Percentiles rank a stretch among this genome's conserved stretches.
These are phyloP conservation scores for Thalassiosira profunda DNA, from an alignment of 108 stramenopile genomes.

Conservation along the genomic window DNA sequence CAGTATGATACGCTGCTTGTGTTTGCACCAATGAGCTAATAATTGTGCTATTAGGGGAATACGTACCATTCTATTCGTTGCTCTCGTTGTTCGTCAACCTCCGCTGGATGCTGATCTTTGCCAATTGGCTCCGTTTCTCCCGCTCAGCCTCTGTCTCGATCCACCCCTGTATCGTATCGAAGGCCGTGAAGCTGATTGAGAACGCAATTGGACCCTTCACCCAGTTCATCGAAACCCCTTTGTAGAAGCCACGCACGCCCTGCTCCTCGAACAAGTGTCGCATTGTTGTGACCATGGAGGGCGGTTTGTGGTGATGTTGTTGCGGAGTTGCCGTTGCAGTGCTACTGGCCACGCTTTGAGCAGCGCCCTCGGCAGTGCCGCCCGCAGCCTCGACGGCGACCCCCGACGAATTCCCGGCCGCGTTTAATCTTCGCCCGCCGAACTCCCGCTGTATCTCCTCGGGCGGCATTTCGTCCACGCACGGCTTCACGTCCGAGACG, in stretches of 20 bases:
- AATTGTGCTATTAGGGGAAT: no score
- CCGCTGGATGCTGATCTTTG: slow-evolving; percentile 24
- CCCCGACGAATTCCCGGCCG: no score
- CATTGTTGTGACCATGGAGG: slow-evolving; percentile 67
- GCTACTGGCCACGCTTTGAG: background rate
- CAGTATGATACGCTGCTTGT: no score
- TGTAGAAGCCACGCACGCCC: slow-evolving; percentile 92
- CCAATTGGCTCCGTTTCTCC: slow-evolving; percentile 6
- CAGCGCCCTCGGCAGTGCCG: slow-evolving; percentile 9
- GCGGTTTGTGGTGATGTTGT: slow-evolving; percentile 48
- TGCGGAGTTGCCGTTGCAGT: background rate
- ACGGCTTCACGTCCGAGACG: slow-evolving; percentile 25
- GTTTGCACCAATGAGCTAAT: no score
- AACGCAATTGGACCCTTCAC: slow-evolving; percentile 97
- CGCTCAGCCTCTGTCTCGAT: slow-evolving; percentile 63
- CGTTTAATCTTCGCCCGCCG: no score
- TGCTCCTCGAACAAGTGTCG: slow-evolving; percentile 84
- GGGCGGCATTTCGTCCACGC: slow-evolving; percentile 28
- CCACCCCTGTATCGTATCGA: slow-evolving; percentile 85
- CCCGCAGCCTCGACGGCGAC: no score
- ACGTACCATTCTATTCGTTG: no score
- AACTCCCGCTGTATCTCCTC: background rate
- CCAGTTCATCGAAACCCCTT: slow-evolving; percentile 99
- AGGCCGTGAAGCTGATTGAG: slow-evolving; percentile 95
- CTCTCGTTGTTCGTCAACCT: slow-evolving; percentile 45